phyloP scores from a whole-genome alignment of 2,329 filamentous ascomycete species.

The Ophiocordyceps robertsii region DNA sequence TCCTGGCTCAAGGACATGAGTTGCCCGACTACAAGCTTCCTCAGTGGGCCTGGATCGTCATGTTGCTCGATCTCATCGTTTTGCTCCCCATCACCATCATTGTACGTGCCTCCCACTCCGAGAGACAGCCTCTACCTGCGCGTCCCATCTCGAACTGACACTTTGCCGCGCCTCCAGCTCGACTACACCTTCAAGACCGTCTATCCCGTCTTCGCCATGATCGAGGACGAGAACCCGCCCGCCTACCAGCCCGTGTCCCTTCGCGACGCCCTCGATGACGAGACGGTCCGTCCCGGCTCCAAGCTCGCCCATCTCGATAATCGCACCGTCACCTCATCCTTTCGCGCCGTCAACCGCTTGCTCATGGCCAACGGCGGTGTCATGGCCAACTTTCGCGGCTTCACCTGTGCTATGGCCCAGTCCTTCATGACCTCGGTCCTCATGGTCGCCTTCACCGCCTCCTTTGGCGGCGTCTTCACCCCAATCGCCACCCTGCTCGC shows the following conservation, averaged over 20 bases:
- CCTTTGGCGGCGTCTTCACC: conserved; percentile 30
- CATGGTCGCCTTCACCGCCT: conserved; percentile 27
- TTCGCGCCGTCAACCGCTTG: conserved; percentile 36
- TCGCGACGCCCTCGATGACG: conserved; percentile 22
- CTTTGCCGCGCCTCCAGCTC: conserved; percentile 18
- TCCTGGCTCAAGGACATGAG: conserved; percentile 9
- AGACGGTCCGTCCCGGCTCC: conserved; percentile 15
- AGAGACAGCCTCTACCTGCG: too few species aligned
- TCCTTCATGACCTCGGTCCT: conserved; percentile 20
- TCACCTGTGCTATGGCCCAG: conserved; percentile 35
- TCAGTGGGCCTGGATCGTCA: conserved; percentile 24
- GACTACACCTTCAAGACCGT: conserved; percentile 36
- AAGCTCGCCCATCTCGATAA: conserved; percentile 18
- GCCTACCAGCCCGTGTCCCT: conserved; percentile 38
- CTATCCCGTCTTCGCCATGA: conserved; percentile 40
- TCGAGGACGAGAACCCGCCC: conserved; percentile 44
- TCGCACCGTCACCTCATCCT: conserved; percentile 33
- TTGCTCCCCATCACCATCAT: conserved; percentile 30
- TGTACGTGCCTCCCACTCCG: conserved; percentile 17
- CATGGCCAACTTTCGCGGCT: conserved; percentile 55
- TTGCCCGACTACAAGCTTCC: conserved; percentile 17
- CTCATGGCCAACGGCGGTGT: conserved; percentile 52
- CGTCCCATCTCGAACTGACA: neutral
- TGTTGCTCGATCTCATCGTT: conserved; percentile 26
- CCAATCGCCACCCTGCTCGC: conserved; percentile 34